phyloP scores from a whole-genome alignment of 768 basidiomycete genomes.

The Trametes maxima region DNA sequence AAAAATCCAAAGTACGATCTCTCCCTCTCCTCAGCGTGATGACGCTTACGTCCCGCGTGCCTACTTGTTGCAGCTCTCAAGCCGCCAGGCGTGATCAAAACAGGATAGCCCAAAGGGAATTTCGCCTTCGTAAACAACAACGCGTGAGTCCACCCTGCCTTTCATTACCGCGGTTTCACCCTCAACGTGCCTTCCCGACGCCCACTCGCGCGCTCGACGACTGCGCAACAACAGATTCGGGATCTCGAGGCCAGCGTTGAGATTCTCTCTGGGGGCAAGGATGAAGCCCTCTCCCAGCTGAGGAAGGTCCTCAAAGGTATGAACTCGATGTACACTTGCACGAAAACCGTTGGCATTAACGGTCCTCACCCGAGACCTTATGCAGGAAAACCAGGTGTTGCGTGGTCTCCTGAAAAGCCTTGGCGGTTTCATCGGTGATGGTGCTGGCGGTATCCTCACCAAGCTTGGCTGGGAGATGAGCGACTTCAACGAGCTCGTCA shows the following conservation, averaged over 20 bases:
- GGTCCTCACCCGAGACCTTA: constrained; percentile 58
- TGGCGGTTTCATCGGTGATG: constrained; percentile 84
- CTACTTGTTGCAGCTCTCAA: constrained; percentile 61
- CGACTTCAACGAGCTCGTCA: constrained; percentile 81
- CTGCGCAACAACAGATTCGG: constrained; percentile 63
- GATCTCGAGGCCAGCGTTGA: constrained; percentile 96
- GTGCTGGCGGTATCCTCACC: constrained; percentile 73
- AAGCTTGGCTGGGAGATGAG: constrained; percentile 78
- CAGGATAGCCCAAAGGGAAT: constrained; percentile 91
- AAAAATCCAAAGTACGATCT: constrained; percentile 80
- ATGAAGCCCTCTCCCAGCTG: constrained; percentile 85
- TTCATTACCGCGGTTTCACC: not conserved
- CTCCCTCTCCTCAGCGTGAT: constrained; percentile 27
- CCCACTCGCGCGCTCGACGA: constrained; percentile 4
- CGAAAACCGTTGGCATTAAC: constrained; percentile 7
- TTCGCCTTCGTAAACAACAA: constrained; percentile 90
- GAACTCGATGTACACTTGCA: constrained; percentile 4
- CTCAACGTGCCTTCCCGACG: not conserved
- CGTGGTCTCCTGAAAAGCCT: constrained; percentile 77
- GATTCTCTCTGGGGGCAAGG: constrained; percentile 88
- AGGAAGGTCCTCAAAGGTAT: constrained; percentile 78
- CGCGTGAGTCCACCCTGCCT: constrained; percentile 46
- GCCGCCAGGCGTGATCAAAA: constrained; percentile 89
- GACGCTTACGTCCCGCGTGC: constrained; percentile 34
- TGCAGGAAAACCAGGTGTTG: constrained; percentile 87